phyloP scores from a whole-genome alignment of 2,329 filamentous ascomycete species.

The Penicillium sp. region DNA sequence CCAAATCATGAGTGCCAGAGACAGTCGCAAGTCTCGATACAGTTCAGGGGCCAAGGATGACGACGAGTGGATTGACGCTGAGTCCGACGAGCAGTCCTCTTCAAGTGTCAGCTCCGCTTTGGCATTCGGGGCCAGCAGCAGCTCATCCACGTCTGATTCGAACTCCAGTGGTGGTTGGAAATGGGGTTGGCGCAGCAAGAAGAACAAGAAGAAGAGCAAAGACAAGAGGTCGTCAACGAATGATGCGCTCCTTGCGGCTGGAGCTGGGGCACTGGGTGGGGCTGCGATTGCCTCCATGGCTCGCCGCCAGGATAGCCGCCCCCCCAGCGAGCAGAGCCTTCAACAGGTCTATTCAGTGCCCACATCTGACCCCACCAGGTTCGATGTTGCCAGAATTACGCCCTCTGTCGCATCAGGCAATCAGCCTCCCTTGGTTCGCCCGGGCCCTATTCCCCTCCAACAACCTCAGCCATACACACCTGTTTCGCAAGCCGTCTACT shows the following conservation, averaged over 20 bases:
- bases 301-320: constrained; percentile 25
- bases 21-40: constrained; percentile 24
- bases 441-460: constrained; percentile 65
- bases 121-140: constrained; percentile 55
- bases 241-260: constrained; percentile 35
- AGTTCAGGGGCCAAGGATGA: constrained; percentile 31
- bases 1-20: constrained; percentile 28
- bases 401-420: constrained; percentile 18
- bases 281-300: constrained; percentile 37
- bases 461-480: constrained; percentile 76
- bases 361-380: constrained; percentile 58
- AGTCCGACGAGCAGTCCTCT: constrained; percentile 49
- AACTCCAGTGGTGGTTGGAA: constrained; percentile 51
- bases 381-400: constrained; percentile 47
- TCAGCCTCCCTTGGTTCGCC: constrained; percentile 38
- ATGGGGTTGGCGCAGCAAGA: constrained; percentile 54
- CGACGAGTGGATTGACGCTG: constrained; percentile 56
- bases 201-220: constrained; percentile 31
- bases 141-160: constrained; percentile 53
- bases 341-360: constrained; percentile 61
- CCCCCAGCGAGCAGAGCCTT: constrained; percentile 41
- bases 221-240: constrained; percentile 24
- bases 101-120: constrained; percentile 52
- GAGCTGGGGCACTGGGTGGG: constrained; percentile 39
- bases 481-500: constrained; percentile 63